Base-by-base conservation (phyloP, 805 yeast genomes). In the Wickerhamiella sorbophila region DNA sequence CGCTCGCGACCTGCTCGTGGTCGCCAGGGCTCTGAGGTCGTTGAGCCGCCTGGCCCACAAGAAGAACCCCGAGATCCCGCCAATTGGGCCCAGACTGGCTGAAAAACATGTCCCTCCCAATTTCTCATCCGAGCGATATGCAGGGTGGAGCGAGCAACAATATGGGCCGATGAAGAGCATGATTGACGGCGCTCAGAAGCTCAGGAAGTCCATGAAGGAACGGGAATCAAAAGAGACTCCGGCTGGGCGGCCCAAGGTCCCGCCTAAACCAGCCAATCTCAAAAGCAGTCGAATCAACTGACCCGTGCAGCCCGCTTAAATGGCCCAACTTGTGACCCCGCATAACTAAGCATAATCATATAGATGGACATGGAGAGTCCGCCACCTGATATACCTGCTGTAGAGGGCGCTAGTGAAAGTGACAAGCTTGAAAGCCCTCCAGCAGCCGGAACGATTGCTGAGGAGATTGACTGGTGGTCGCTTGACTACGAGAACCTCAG, bases 1-100 rank as follows among this genome's bases (percentile, higher is more conserved):
- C 55, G 61, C 62, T 20, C 70, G 72, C 48, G 91, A 82, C 55
- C 83, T 84, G 1, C 77, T 80, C 8, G 33, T 39, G 26, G 46
- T 43, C 33, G 16, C 31, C 18, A 35, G 42, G 4, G 36, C 40
- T 15, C 19, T 43, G 5, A 31, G 46, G 19, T 36, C 43, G 4
- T 21, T 39, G 12, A 34, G 40, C 10, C 34, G 46, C 5, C 33
- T 39, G 12, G 46, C 46, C 26, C 43, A 36, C n/a, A 19, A 40
- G 9, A 24, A 20, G 21, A 36, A 43, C 33, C 15, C 33, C 3
- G 32, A 29, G 8, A 32, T 43, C 10, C 39, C 38, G 4, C 20
- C 37, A 5, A 43, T 43, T 17, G 46, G 46, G 20, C 46, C 46
- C 8, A 10, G n/a, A 6, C 38, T 43, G 3, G 43, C 43, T 12